Evolutionary conservation across 2,329 filamentous ascomycete species (phyloP).

Genomic region (Ophiostoma himal-ulmi): DNA sequence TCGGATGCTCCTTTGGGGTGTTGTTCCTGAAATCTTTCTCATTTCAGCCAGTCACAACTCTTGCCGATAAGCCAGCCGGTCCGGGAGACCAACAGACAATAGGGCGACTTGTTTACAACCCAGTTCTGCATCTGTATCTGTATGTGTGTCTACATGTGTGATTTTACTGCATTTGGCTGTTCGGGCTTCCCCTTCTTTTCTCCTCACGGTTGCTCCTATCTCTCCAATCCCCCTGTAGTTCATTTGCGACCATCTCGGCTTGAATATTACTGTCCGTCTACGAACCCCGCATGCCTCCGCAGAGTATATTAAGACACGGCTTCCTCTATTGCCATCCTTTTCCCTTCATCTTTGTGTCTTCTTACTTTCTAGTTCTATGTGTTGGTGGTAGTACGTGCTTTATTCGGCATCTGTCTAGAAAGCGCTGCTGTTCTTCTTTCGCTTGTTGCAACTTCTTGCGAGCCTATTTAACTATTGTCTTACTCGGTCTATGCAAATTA

Average conservation of each 20-base stretch:
- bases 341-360: neutral
- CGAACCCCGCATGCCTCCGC: neutral
- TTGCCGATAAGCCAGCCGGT: neutral
- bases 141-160: neutral
- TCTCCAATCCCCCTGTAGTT: neutral
- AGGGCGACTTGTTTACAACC: neutral
- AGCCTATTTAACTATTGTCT: neutral
- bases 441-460: neutral
- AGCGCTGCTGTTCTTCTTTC: neutral
- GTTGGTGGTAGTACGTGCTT: too few relatives aligned
- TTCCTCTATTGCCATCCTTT: neutral
- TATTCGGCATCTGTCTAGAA: neutral
- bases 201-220: neutral
- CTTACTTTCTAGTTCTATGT: neutral
- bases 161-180: neutral
- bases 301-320: neutral
- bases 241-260: neutral
- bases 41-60: neutral
- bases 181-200: neutral
- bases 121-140: neutral
- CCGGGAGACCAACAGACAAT: neutral
- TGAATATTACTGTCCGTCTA: neutral
- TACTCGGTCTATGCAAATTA: neutral
- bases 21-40: neutral
- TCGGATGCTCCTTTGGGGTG: neutral